phyloP scores from a whole-genome alignment of 2,329 filamentous ascomycete genomes.

The Tolypocladium guangdongense region DNA sequence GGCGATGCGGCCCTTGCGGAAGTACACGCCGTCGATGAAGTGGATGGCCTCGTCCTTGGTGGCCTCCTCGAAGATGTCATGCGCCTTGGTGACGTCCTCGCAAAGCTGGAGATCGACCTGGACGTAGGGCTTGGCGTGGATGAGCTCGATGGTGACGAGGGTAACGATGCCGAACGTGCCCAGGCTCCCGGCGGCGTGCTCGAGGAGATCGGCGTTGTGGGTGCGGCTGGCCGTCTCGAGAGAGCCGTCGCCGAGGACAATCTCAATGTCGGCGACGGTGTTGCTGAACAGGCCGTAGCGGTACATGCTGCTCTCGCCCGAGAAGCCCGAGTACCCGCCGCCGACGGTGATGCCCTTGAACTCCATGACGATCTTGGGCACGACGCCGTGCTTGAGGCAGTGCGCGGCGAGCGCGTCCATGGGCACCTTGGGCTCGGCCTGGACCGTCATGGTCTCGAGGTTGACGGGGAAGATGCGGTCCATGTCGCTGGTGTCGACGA shows the following conservation, averaged over 20 bases:
- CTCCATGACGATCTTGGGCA: constrained; percentile 48
- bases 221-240: constrained; percentile 34
- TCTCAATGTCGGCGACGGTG: constrained; percentile 40
- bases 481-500: constrained; percentile 44
- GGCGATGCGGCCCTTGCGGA: constrained; percentile 31
- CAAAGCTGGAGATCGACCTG: constrained; percentile 34
- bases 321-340: constrained; percentile 43
- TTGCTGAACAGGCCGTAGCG: constrained; percentile 45
- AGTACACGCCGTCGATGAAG: constrained; percentile 49
- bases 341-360: constrained; percentile 51
- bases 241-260: constrained; percentile 41
- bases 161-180: constrained; percentile 48
- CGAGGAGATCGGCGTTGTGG: constrained; percentile 37
- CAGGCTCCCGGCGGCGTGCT: constrained; percentile 39
- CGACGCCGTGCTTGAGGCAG: constrained; percentile 35
- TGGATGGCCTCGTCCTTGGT: constrained; percentile 22
- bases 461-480: constrained; percentile 43
- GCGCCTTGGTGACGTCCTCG: constrained; percentile 17
- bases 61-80: constrained; percentile 25
- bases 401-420: constrained; percentile 44
- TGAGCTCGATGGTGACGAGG: constrained; percentile 38
- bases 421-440: constrained; percentile 48
- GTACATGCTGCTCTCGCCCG: constrained; percentile 46
- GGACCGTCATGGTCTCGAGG: constrained; percentile 30
- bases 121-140: constrained; percentile 36